Evolutionary conservation across 2,329 filamentous ascomycete species (phyloP).

Genomic region (Alternaria consortialis): DNA sequence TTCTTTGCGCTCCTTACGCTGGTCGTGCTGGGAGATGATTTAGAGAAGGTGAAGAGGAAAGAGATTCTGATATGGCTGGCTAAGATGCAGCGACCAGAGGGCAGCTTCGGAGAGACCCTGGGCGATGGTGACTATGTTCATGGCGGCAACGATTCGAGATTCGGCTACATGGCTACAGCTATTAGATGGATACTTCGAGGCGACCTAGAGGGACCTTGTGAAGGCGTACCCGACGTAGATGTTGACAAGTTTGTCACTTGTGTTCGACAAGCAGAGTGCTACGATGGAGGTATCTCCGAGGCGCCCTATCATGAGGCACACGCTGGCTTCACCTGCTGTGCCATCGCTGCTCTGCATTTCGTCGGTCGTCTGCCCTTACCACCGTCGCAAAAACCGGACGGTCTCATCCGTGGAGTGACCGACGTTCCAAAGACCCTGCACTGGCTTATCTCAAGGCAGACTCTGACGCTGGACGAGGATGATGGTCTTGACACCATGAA

Average conservation of each 20-base stretch:
- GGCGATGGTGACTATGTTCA: conserved; percentile 68
- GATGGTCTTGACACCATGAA: conserved; percentile 50
- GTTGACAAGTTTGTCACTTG: conserved; percentile 74
- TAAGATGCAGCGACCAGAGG: conserved; percentile 79
- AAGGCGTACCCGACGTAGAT: conserved; percentile 75
- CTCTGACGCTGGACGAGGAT: conserved; percentile 54
- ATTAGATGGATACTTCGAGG: conserved; percentile 85
- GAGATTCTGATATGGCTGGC: conserved; percentile 78
- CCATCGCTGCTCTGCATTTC: conserved; percentile 78
- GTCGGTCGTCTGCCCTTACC: conserved; percentile 67
- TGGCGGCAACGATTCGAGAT: conserved; percentile 84
- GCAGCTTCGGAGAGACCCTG: conserved; percentile 88
- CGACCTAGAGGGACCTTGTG: conserved; percentile 59
- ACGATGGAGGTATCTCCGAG: conserved; percentile 86
- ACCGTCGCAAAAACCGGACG: conserved; percentile 34
- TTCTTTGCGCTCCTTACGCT: conserved; percentile 86
- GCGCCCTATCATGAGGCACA: conserved; percentile 83
- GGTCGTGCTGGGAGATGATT: conserved; percentile 69
- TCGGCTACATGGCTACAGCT: conserved; percentile 84
- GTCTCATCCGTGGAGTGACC: conserved; percentile 44
- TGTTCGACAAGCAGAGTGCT: conserved; percentile 74
- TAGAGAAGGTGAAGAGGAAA: conserved; percentile 69
- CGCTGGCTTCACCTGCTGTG: conserved; percentile 91
- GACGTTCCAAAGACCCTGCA: conserved; percentile 53
- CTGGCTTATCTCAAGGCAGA: conserved; percentile 61